These are phyloP conservation scores for Colletotrichum liaoningense DNA, from an alignment of 2,329 filamentous ascomycete genomes.

Conservation along the genomic window DNA sequence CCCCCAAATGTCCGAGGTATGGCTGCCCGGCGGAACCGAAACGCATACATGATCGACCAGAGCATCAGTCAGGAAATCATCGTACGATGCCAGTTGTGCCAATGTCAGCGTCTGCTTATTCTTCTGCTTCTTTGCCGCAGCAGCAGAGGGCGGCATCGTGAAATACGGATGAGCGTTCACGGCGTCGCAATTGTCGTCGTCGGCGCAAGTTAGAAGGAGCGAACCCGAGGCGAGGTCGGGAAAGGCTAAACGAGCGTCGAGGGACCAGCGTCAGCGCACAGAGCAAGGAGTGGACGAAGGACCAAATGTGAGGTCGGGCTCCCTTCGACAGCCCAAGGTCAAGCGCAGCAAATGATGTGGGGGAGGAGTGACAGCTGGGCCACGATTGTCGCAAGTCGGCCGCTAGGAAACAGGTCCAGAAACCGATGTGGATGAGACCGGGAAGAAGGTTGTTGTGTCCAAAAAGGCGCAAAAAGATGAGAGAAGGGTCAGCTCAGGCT, in stretches of 20 bases:
- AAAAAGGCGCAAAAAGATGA: constrained; percentile 15
- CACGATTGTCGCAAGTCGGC: constrained; percentile 6
- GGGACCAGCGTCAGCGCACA: constrained; percentile 32
- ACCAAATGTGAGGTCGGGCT: constrained; percentile 24
- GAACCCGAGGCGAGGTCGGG: constrained; percentile 4
- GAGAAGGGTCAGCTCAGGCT: constrained; percentile 28
- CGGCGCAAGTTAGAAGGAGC: constrained; percentile 18
- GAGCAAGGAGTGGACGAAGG: constrained; percentile 30
- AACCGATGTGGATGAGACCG: constrained; percentile 3
- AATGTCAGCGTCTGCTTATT: constrained; percentile 84
- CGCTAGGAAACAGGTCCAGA: background rate
- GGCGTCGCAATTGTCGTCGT: constrained; percentile 14
- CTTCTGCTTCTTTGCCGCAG: constrained; percentile 60
- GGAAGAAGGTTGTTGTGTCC: constrained; percentile 16
- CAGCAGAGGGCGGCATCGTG: constrained; percentile 52
- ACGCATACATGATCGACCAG: constrained; percentile 90
- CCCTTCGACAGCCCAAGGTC: constrained; percentile 32
- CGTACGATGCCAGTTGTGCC: constrained; percentile 89
- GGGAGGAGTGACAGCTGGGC: constrained; percentile 5
- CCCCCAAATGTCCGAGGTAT: background rate
- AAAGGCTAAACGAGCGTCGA: constrained; percentile 29
- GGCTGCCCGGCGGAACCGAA: background rate
- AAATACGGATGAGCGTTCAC: background rate
- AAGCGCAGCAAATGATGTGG: constrained; percentile 4
- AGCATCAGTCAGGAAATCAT: constrained; percentile 95